These are phyloP conservation scores for Nakazawaea populi DNA, from an alignment of 805 yeast genomes.

Conservation along the genomic window DNA sequence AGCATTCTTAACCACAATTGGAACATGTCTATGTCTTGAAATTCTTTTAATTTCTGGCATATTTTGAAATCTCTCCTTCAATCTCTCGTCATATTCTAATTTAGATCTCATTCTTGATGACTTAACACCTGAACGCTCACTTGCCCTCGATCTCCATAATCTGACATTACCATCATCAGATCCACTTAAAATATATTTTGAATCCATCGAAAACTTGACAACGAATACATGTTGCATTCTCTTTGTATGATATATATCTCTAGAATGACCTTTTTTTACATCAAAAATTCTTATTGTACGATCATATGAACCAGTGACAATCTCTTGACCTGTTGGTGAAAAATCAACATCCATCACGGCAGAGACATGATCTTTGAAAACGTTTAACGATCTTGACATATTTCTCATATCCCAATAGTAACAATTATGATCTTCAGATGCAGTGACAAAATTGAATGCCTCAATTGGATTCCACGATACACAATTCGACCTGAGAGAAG, in stretches of 20 bases:
- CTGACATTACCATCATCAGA: slow-evolving; percentile 96
- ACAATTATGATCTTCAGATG: slow-evolving; percentile 90
- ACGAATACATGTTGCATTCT: slow-evolving; percentile 95
- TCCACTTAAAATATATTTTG: slow-evolving; percentile 81
- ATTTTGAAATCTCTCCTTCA: slow-evolving; percentile 86
- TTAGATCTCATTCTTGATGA: slow-evolving; percentile 75
- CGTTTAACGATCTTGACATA: slow-evolving; percentile 71
- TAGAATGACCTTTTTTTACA: slow-evolving; percentile 78
- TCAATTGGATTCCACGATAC: slow-evolving; percentile 98
- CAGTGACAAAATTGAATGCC: slow-evolving; percentile 88
- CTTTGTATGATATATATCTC: slow-evolving; percentile 94
- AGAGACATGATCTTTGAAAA: slow-evolving; percentile 91
- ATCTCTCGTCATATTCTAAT: slow-evolving; percentile 84
- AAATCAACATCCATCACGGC: slow-evolving; percentile 94
- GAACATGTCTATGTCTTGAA: slow-evolving; percentile 87
- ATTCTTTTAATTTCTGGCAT: slow-evolving; percentile 96
- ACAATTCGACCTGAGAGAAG: slow-evolving; percentile 76
- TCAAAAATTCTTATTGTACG: slow-evolving; percentile 82
- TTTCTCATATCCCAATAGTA: slow-evolving; percentile 97
- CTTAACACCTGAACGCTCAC: slow-evolving; percentile 78
- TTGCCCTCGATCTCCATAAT: slow-evolving; percentile 85
- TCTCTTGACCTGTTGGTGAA: slow-evolving; percentile 94
- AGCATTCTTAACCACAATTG: slow-evolving; percentile 82
- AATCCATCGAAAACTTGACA: slow-evolving; percentile 81
- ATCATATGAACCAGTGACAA: slow-evolving; percentile 94